Base-by-base conservation (phyloP, 805 yeast genomes). In the Suhomyces pyralidae region DNA sequence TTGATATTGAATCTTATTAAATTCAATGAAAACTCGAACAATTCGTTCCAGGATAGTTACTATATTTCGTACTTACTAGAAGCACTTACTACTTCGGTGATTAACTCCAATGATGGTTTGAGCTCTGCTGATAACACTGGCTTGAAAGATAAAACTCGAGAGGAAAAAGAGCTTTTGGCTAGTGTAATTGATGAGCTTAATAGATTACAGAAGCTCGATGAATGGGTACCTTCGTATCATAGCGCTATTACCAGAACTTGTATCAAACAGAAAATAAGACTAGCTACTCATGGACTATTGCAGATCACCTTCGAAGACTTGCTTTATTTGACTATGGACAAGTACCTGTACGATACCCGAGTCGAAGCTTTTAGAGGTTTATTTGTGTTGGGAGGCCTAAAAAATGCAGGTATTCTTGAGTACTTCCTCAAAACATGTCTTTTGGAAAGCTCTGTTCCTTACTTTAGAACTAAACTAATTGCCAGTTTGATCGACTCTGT, bases 1-100 rank as follows among this genome's bases (percentile, higher is more conserved):
- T 81, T 93, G 52, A 59, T 93, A 45, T 69, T 92, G 51, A 90
- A 85, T 61, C 65, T 92, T 49, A 72, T 93, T 55, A 81, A 88
- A 53, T 93, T 84, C 70, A 92, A 92, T 63, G 97, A 93, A 59
- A 93, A 94, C 64, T 77, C 88, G 19, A 86, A 81, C 58, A 93
- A 93, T 64, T 77, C 78, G 7, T 93, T 81, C 64, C 82, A 85
- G 48, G 98, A 93, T 65, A 76, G 86, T 45, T 80, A 74, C 62
- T 93, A 88, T 58, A 65, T 90, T 4, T 70, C 84, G 2, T 75
- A 75, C 2, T 68, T 93, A 57, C 77, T 92, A 6, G 67, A 71
- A 24, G 73, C 86, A 3, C 67, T 90, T 1, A 81, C 84, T 1
- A 57, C 56, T 19, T 56, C 65, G 26, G 65, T 66, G 9, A 59